Conservation (phyloP, 495 filamentous ascomycete genomes). For the Hypoxylon crocopeplum region DNA sequence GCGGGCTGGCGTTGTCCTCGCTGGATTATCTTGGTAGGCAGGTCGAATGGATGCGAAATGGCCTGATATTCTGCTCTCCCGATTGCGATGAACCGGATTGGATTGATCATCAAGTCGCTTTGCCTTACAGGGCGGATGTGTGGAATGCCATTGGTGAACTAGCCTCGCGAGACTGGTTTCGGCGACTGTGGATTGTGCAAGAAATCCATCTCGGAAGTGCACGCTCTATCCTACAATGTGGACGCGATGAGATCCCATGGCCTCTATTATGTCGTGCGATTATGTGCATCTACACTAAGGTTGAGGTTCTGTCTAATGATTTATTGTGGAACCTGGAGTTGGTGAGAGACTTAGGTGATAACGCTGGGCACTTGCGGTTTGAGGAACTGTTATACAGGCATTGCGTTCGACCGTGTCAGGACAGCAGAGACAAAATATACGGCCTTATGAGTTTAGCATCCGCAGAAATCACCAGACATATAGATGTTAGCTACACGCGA, state of each 20-base stretch:
- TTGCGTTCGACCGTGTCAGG: not conserved
- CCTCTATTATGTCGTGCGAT: slow-evolving; percentile 9
- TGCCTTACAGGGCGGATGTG: not conserved
- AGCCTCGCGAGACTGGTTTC: not conserved
- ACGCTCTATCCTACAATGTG: slow-evolving; percentile 12
- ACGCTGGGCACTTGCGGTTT: not conserved
- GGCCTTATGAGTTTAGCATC: slow-evolving; percentile 17
- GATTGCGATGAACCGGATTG: not conserved
- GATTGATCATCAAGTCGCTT: not conserved
- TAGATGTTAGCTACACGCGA: slow-evolving; percentile 1
- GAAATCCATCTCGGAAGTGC: slow-evolving; percentile 16
- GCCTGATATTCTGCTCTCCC: not conserved
- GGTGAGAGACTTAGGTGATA: not conserved
- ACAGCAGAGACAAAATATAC: slow-evolving; percentile 27
- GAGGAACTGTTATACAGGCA: not conserved
- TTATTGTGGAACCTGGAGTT: not conserved
- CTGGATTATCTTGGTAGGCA: slow-evolving; percentile 1
- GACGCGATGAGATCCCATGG: slow-evolving; percentile 8
- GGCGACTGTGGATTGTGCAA: slow-evolving; percentile 24
- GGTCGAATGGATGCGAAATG: not conserved
- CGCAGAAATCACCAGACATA: not conserved
- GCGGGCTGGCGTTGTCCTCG: slow-evolving; percentile 7
- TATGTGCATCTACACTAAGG: slow-evolving; percentile 4
- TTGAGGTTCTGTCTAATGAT: not conserved
- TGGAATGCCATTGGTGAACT: slow-evolving; percentile 5